Evolutionary conservation across 148 eudicot genomes (phyloP).

Genomic region (Gaultheria prostrata): DNA sequence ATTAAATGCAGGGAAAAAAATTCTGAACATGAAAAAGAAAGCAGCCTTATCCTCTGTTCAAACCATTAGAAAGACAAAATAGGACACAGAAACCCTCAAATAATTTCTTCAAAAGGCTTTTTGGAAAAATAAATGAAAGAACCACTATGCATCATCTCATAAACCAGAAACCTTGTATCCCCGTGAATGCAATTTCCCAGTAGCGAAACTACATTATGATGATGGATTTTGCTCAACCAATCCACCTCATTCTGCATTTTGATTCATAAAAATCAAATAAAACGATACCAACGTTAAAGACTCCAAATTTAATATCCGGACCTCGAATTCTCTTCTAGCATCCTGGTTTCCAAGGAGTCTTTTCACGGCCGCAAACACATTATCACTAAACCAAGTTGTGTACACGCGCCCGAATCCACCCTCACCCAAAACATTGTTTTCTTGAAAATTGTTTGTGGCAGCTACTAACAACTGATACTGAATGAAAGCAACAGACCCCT

Average conservation of each 20-base stretch:
- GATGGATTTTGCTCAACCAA: slow-evolving; percentile 63
- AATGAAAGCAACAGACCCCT: slow-evolving; percentile 49
- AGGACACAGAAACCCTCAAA: not conserved
- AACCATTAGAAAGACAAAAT: not conserved
- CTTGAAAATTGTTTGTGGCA: slow-evolving; percentile 64
- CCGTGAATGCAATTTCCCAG: slow-evolving; percentile 60
- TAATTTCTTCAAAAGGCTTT: not conserved
- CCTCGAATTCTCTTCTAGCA: slow-evolving; percentile 67
- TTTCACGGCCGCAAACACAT: slow-evolving; percentile 55
- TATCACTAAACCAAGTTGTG: slow-evolving; percentile 55
- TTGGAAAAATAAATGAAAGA: no score
- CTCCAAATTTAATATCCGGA: slow-evolving; percentile 15
- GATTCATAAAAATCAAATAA: not conserved
- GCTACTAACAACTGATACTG: slow-evolving; percentile 58
- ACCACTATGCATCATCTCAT: slow-evolving; percentile 82
- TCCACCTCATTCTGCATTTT: slow-evolving; percentile 69
- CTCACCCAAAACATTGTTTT: slow-evolving; percentile 50
- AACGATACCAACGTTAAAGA: not conserved
- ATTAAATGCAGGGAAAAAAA: no score
- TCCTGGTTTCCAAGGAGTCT: slow-evolving; percentile 37
- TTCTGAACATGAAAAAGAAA: not conserved
- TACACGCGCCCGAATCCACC: slow-evolving; percentile 57
- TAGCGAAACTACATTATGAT: slow-evolving; percentile 65
- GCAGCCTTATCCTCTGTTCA: not conserved
- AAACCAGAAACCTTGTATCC: slow-evolving; percentile 58